These are phyloP conservation scores for Polytrichum formosum DNA, from an alignment of 225 moss, liverwort and hornwort species.

Conservation along the genomic window DNA sequence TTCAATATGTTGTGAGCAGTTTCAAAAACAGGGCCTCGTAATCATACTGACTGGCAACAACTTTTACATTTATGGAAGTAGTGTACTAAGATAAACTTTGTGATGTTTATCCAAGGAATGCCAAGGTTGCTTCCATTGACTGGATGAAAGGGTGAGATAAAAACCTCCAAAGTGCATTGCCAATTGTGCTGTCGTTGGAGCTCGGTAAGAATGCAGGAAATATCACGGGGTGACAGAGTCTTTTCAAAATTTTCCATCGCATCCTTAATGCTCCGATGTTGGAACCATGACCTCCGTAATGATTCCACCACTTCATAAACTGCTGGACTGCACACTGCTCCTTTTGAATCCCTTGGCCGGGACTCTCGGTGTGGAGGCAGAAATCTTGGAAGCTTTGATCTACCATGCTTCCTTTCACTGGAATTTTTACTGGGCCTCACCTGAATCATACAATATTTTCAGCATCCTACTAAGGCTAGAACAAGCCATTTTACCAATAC, in stretches of 20 bases:
- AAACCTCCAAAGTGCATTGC: slow-evolving; percentile 72
- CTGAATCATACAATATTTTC: slow-evolving; percentile 19
- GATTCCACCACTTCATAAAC: slow-evolving; percentile 32
- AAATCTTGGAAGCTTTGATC: slow-evolving; percentile 31
- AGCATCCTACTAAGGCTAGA: not conserved
- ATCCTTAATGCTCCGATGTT: slow-evolving; percentile 38
- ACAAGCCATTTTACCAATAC: not conserved
- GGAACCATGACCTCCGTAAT: slow-evolving; percentile 37
- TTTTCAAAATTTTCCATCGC: slow-evolving; percentile 47
- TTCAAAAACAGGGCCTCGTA: too few relatives aligned
- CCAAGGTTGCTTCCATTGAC: too few relatives aligned
- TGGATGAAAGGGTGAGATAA: not conserved
- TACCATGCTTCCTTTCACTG: slow-evolving; percentile 11
- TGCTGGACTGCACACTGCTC: slow-evolving; percentile 39
- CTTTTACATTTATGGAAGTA: too few relatives aligned
- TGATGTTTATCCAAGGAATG: too few relatives aligned
- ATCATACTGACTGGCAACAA: too few relatives aligned
- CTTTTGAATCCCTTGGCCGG: slow-evolving; percentile 41
- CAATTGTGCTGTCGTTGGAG: slow-evolving; percentile 78
- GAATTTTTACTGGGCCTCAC: slow-evolving; percentile 32
- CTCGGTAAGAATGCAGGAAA: slow-evolving; percentile 76
- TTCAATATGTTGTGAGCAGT: too few relatives aligned
- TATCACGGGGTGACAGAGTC: slow-evolving; percentile 53
- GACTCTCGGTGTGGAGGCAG: slow-evolving; percentile 29
- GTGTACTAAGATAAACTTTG: too few relatives aligned